These are phyloP conservation scores for Globisporangium nodosum DNA, from an alignment of 352 stramenopile species.

Conservation along the genomic window DNA sequence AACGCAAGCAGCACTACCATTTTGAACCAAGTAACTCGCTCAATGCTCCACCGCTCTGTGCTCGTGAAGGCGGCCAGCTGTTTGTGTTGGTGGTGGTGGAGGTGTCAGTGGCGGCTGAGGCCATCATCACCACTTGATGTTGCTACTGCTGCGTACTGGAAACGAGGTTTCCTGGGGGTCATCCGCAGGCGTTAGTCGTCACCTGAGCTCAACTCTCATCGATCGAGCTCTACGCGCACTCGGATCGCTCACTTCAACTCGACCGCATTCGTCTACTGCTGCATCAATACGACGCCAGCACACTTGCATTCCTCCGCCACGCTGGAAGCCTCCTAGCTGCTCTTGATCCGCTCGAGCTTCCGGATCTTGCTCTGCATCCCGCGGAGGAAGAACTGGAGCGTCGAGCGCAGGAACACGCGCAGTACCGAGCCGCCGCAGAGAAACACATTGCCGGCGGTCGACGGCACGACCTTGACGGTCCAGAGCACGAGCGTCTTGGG, in stretches of 20 bases:
- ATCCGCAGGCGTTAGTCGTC: too few species aligned
- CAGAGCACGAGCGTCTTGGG: slow-evolving; percentile 40
- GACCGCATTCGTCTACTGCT: too few species aligned
- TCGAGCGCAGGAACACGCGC: slow-evolving; percentile 28
- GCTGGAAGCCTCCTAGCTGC: neutral
- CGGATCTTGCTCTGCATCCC: slow-evolving; percentile 7
- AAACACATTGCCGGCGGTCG: slow-evolving; percentile 32
- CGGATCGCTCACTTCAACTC: too few species aligned
- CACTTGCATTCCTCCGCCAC: neutral
- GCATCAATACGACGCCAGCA: neutral
- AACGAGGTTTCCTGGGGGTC: too few species aligned
- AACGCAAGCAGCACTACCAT: slow-evolving; percentile 16
- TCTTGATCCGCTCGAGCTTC: slow-evolving; percentile 8
- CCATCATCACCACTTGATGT: too few species aligned
- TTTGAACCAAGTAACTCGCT: slow-evolving; percentile 1
- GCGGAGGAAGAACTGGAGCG: slow-evolving; percentile 25
- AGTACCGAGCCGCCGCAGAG: slow-evolving; percentile 35
- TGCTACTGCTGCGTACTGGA: too few species aligned
- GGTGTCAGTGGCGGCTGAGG: too few species aligned
- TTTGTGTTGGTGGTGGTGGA: slow-evolving; percentile 5
- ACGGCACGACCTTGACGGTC: slow-evolving; percentile 39
- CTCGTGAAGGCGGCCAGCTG: neutral
- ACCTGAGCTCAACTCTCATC: too few species aligned
- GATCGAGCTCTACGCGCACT: too few species aligned
- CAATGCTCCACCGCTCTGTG: neutral